Conservation (phyloP, 257 asterid species). For the Coffea canephora region DNA sequence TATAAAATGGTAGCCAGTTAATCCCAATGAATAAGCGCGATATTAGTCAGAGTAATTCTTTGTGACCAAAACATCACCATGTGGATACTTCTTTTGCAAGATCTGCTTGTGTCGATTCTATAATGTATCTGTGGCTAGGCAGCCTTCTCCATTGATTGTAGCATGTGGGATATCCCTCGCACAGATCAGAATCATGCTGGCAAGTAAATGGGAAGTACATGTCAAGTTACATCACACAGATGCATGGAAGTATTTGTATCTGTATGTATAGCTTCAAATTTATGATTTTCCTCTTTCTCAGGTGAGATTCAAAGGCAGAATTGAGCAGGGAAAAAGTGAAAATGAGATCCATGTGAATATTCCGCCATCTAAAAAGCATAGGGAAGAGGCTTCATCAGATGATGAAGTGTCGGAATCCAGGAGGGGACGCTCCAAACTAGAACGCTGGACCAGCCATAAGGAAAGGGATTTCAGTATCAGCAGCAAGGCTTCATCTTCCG, state of each 20-base stretch:
- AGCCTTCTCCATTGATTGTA: not conserved
- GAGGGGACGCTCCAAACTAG: constrained; percentile 86
- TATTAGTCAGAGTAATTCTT: not conserved
- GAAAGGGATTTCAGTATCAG: constrained; percentile 57
- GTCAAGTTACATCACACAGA: not conserved
- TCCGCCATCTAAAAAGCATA: constrained; percentile 44
- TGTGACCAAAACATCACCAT: not conserved
- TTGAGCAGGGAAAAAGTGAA: constrained; percentile 42
- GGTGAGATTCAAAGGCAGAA: constrained; percentile 56
- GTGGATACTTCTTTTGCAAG: not conserved
- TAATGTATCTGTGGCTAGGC: not conserved
- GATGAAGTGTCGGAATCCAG: constrained; percentile 55
- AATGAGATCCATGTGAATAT: constrained; percentile 40
- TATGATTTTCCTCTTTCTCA: constrained; percentile 25
- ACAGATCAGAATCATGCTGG: not conserved
- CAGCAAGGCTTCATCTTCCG: constrained; percentile 38
- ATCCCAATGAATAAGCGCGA: not conserved
- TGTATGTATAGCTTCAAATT: not conserved
- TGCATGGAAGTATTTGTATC: not conserved
- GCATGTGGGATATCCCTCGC: not conserved
- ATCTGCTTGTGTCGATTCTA: not conserved
- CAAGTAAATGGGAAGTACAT: not conserved
- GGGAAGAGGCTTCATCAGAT: constrained; percentile 61
- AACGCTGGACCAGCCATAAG: constrained; percentile 88
- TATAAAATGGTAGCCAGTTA: not conserved